Evolutionary conservation across 2,329 filamentous ascomycete species (phyloP), one percentile per base, ranked within the genome.

Genomic region (Fusarium sterilihyphosum): DNA sequence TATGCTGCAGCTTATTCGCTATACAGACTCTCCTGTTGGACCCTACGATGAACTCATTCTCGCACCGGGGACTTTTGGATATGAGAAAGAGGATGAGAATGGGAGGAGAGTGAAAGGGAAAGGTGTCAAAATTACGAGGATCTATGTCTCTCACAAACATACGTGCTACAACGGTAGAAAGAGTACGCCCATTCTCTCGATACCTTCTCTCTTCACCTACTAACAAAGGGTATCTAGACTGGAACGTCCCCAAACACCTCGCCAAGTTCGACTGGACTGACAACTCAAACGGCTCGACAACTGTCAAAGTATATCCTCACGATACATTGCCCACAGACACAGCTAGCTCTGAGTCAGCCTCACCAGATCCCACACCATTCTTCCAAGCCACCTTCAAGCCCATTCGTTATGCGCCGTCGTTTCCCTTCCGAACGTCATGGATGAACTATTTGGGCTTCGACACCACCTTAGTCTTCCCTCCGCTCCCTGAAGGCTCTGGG

Each of bases 181-280:
- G 38, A 88, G 86, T 88, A 54, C 24, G 38, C n/a, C 13, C 33
- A 22, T n/a, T 38, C n/a, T 33, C 26, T 44, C n/a, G 31, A 26
- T 31, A 29, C 12, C 37, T 33, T 43, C 18, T 33, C 40, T 31
- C 31, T 43, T 43, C 20, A 46, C 17, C 33, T 60, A 53, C 53
- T 71, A 41, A 75, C 37, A 9, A 16, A 22, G 18, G 35, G 13
- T 26, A 3, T 41, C 5, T 20, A 87, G 86, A 88, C 70, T 89
- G 87, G 87, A 88, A 88, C 74, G 85, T 88, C 37, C 87, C 88
- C 18, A 89, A 89, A 73, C 87, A 89, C 64, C 83, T 89, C 20
- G 88, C 88, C 41, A 80, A 80, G 17, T 89, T 89, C 75, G 82
- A 83, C 20, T 89, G 86, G 83, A 78, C 80, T 20, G 75, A 82